Percentiles rank a stretch among this genome's conserved stretches.
phyloP scores from a whole-genome alignment of 1,284 basidiomycete genomes.

The Pterula multifida region DNA sequence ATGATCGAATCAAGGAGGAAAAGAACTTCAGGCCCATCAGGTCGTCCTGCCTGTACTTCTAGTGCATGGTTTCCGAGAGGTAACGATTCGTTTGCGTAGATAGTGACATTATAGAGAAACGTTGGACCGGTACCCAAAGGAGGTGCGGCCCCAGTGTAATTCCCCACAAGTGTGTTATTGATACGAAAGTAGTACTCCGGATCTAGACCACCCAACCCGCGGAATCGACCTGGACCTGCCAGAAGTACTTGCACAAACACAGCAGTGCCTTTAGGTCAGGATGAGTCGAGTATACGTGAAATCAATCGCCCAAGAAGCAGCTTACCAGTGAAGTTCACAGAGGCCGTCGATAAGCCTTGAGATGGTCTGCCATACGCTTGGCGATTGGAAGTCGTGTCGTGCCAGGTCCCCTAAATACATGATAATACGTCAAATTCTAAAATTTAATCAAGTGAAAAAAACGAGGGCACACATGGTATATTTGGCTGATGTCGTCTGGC shows the following conservation, averaged over 20 bases:
- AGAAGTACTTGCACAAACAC: background rate
- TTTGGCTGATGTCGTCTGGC: background rate
- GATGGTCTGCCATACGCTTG: background rate
- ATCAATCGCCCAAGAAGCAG: background rate
- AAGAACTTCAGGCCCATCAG: too few relatives aligned
- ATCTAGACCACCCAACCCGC: background rate
- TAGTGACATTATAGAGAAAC: background rate
- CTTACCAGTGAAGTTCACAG: background rate
- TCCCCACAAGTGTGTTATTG: background rate
- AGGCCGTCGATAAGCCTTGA: background rate
- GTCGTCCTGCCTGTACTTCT: background rate
- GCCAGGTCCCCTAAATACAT: background rate
- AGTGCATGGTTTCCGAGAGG: background rate
- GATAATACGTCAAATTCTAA: background rate
- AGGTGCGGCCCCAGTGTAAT: background rate
- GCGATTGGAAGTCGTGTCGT: background rate
- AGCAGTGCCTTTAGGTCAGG: background rate
- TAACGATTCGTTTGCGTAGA: background rate
- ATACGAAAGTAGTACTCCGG: background rate
- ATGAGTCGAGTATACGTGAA: background rate
- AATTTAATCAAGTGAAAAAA: background rate
- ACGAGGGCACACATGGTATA: background rate
- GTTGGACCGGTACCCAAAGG: background rate
- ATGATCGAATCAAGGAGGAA: too few relatives aligned
- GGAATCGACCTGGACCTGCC: background rate